Evolutionary conservation across 2,329 filamentous ascomycete genomes (phyloP), one percentile per base, ranked within the genome.

Genomic region (Hypoxylon sp.): DNA sequence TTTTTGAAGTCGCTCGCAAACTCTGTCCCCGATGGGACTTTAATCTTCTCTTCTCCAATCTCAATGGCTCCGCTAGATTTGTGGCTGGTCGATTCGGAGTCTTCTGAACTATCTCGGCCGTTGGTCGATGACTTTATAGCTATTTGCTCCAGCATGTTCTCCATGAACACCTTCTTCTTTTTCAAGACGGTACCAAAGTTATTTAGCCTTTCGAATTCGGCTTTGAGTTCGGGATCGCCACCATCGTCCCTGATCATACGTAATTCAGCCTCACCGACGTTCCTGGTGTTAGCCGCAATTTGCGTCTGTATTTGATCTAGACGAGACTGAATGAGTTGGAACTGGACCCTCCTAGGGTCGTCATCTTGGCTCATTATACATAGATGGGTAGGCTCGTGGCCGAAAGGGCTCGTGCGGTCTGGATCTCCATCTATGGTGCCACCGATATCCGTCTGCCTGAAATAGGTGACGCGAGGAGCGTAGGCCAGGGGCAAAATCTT

Each of bases 1-100:
- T 99, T 99, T 77, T 96, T 96, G 83, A 97, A 99, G 76, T 98
- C 94, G 77, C 92, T 97, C 50, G 92, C 90, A 70, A 95, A 95
- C 70, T 97, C 93, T 14, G 91, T 87, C 2, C 90, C 87, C 0
- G 90, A 87, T 2, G 89, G 88, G 1, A 90, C 85, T 68, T 93
- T 89, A 55, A 91, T 81, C 12, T 84, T 85, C 18, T 84, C 85
- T 38, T 86, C 84, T 51, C 89, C 87, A n/a, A 83, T 82, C 32
- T 82, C 80, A 11, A 80, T 76, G 4, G 83, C 82, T 3, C 77
- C 73, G 33, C 80, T 78, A 2, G 82, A 76, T 30, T 72, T 68
- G 0, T 70, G 73, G 46, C 72, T 72, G 5, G 71, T 71, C 16
- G 51, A 36, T 20, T 73, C 72, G 1, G 73, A 68, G 30, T 64